A percentile compares a stretch with the other conserved stretches of the same genome.
These are phyloP conservation scores for Penicillium canescens DNA, from an alignment of 495 filamentous ascomycete species.

Conservation along the genomic window DNA sequence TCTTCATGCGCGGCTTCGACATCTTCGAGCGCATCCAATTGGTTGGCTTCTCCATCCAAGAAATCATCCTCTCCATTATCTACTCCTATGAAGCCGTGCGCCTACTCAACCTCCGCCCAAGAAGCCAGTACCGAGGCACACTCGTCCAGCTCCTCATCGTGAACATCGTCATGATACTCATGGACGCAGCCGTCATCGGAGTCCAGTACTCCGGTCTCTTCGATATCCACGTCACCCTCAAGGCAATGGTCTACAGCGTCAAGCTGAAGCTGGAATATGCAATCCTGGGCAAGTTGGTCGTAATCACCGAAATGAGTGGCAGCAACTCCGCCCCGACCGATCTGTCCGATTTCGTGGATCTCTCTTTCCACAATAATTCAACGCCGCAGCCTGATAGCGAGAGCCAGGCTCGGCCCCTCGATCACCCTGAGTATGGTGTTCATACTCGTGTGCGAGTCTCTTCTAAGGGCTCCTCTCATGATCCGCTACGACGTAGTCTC, in stretches of 20 bases:
- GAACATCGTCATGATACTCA: slow-evolving; percentile 46
- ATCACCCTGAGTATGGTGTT: slow-evolving; percentile 3
- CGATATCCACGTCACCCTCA: slow-evolving; percentile 51
- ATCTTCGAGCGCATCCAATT: slow-evolving; percentile 55
- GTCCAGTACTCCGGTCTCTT: slow-evolving; percentile 46
- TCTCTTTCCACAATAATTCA: slow-evolving; percentile 17
- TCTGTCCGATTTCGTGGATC: slow-evolving; percentile 31
- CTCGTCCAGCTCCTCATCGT: slow-evolving; percentile 50
- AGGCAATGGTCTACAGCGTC: slow-evolving; percentile 53
- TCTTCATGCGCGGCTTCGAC: slow-evolving; percentile 30
- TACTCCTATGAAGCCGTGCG: slow-evolving; percentile 49
- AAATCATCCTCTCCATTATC: slow-evolving; percentile 50
- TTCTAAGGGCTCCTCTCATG: slow-evolving; percentile 18
- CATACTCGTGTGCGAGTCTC: slow-evolving; percentile 2
- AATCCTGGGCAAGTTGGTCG: slow-evolving; percentile 49
- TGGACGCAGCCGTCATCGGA: slow-evolving; percentile 45
- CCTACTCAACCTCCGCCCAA: slow-evolving; percentile 39
- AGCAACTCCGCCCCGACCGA: slow-evolving; percentile 24
- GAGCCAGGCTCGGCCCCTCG: slow-evolving; percentile 13
- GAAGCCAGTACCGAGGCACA: slow-evolving; percentile 32
- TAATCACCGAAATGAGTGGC: slow-evolving; percentile 22
- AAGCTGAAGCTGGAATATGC: slow-evolving; percentile 59
- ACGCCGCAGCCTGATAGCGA: slow-evolving; percentile 15
- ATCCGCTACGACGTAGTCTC: slow-evolving; percentile 8
- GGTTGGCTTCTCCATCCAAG: slow-evolving; percentile 50